Evolutionary conservation across 805 yeast genomes (phyloP).

Genomic region (Hanseniaspora thailandica): DNA sequence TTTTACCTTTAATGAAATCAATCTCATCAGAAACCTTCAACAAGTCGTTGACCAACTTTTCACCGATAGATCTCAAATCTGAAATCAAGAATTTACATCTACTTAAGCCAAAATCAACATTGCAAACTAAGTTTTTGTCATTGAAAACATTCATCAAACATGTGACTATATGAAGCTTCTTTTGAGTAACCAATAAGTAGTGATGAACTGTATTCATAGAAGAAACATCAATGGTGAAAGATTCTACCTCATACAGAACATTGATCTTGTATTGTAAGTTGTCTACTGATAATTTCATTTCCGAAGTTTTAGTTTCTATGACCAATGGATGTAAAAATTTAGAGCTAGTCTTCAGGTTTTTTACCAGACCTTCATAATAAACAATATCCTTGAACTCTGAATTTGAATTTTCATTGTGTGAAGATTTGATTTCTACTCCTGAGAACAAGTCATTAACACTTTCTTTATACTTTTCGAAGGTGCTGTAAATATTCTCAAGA

Average conservation of each 20-base stretch:
- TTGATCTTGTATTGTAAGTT: neutral
- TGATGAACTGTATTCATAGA: neutral
- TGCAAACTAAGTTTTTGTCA: neutral
- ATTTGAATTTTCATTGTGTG: neutral
- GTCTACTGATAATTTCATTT: neutral
- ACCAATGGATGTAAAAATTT: neutral
- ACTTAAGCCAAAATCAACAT: neutral
- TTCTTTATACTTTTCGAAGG: neutral
- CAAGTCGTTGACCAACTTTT: neutral
- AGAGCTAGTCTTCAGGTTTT: neutral
- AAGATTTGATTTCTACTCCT: neutral
- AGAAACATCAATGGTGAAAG: slow-evolving; percentile 1
- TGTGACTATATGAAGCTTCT: neutral
- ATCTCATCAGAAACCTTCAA: neutral
- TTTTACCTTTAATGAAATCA: neutral
- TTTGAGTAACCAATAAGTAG: slow-evolving; percentile 2
- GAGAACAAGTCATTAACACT: neutral
- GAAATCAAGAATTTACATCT: slow-evolving; percentile 2
- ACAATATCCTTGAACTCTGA: neutral
- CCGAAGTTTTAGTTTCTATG: neutral
- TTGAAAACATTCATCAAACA: neutral
- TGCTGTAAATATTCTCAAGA: neutral
- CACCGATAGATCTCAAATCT: slow-evolving; percentile 9
- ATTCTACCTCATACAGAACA: neutral
- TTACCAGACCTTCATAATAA: neutral